Evolutionary conservation across 164 flowering plant species (phyloP), one percentile per base, ranked within the genome.

Genomic region (Buxus sempervirens): DNA sequence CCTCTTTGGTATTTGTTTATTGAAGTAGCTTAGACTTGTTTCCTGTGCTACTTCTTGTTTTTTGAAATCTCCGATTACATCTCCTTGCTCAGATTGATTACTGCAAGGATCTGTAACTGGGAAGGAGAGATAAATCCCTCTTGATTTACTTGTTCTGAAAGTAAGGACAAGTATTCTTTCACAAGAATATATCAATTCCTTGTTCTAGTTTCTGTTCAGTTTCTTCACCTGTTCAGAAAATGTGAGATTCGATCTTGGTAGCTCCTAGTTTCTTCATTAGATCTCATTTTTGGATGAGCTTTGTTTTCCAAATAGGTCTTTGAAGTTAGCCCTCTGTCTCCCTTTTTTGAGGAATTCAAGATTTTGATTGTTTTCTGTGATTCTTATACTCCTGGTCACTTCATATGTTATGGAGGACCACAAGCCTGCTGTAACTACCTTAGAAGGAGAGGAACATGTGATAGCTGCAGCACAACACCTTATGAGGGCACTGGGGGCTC

Each of bases 391-490:
- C 38, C 28, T 36, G 22, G 59, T 41, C 51, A 25, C 41, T 1
- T 9, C 54, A 15, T 41, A 20, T 57, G 13, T 36, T 5, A 85
- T 86, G 91, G 87, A 75, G 49, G 89, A 84, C 32, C 67, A 57
- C 72, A 67, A 72, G 48, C 21, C 78, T 67, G 32, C 67, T 23
- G 51, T 27, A 15, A 55, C 79, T 2, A 74, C 60, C 20, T 28
- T 77, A 42, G 87, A 75, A 53, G 82, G 69, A 55, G 95, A 87
- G 58, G 90, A 84, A 12, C 73, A 80, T 24, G 73, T 93, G 56
- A 79, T 93, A 71, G 90, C 89, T 72, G 90, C 90, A 0, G 89
- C 86, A 0, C 76, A 84, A 63, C 80, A 84, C 8, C 79, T 90
- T 60, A 80, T 80, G 45, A 81, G 63, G 73, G 90, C 87, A 16